Percentiles rank a stretch among this genome's conserved stretches.
phyloP scores from a whole-genome alignment of 2,329 filamentous ascomycete species.

The Pseudovirgaria hyperparasitica region DNA sequence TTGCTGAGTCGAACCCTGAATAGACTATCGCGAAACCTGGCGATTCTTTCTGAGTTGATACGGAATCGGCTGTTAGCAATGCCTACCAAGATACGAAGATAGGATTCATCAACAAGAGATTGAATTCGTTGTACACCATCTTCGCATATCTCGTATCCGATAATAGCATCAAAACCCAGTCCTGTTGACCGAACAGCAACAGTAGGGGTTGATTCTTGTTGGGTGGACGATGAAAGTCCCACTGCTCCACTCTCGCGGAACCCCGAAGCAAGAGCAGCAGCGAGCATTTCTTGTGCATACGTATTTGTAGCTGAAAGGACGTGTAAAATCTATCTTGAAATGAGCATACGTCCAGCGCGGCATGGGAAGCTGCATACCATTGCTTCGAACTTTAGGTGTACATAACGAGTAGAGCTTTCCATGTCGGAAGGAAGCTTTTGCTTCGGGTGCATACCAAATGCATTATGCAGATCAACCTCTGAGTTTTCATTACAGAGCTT shows the following conservation, averaged over 20 bases:
- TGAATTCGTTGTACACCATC: conserved; percentile 26
- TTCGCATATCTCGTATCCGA: conserved; percentile 42
- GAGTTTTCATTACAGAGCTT: conserved; percentile 9
- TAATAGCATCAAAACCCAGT: conserved; percentile 65
- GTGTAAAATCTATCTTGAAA: conserved; percentile 61
- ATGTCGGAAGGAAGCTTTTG: conserved; percentile 11
- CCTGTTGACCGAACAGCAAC: conserved; percentile 79
- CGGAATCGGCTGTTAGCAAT: conserved; percentile 65
- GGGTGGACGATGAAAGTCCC: conserved; percentile 36
- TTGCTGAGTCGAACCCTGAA: too few species aligned
- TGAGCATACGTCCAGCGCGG: conserved; percentile 11
- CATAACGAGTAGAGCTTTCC: conserved; percentile 33
- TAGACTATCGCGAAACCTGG: conserved; percentile 47
- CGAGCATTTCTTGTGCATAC: conserved; percentile 63
- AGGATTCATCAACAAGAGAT: conserved; percentile 47
- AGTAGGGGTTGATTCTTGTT: conserved; percentile 48
- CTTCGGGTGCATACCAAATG: conserved; percentile 26
- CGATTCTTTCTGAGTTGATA: conserved; percentile 56
- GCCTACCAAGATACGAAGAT: conserved; percentile 52
- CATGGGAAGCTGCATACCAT: conserved; percentile 50
- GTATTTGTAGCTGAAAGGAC: conserved; percentile 63
- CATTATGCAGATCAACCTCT: conserved; percentile 9
- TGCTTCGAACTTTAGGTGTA: conserved; percentile 89
- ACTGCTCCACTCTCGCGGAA: conserved; percentile 86
- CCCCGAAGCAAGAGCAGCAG: conserved; percentile 65